Evolutionary conservation across 2,329 filamentous ascomycete genomes (phyloP).

Genomic region (Aspergillus brunneoviolaceus): DNA sequence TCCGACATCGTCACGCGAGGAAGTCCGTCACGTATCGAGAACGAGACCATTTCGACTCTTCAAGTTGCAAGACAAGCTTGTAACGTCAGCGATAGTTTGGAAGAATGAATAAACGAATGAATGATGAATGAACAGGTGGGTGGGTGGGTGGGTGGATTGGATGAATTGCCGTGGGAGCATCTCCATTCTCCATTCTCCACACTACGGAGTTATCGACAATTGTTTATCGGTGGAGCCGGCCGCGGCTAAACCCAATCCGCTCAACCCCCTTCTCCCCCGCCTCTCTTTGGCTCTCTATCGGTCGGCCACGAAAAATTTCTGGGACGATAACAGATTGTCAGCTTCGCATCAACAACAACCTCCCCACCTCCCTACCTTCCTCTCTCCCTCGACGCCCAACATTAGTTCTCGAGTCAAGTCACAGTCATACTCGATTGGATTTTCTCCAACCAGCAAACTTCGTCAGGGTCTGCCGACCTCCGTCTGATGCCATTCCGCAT

Average conservation of each 20-base stretch:
- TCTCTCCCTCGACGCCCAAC: neutral
- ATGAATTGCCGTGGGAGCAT: neutral
- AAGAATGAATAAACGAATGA: no score
- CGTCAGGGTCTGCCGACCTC: neutral
- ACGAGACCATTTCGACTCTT: neutral
- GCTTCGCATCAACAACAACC: neutral
- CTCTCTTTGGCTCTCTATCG: neutral
- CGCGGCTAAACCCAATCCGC: slow-evolving; percentile 4
- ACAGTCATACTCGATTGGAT: neutral
- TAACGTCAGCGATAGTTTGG: neutral
- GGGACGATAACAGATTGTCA: neutral
- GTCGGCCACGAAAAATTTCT: slow-evolving; percentile 5
- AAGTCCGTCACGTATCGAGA: neutral
- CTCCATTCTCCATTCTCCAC: neutral
- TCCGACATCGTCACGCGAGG: neutral
- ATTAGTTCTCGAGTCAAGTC: neutral
- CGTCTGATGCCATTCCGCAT: slow-evolving; percentile 4
- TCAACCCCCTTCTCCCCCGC: neutral
- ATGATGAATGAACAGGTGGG: neutral
- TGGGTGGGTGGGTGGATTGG: neutral
- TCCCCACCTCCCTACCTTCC: neutral
- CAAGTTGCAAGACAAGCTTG: neutral
- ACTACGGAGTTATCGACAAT: neutral
- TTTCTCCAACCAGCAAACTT: neutral
- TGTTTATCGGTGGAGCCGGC: slow-evolving; percentile 1